Base-by-base conservation (phyloP, 2,329 filamentous ascomycete genomes). In the Xylariales sp. region DNA sequence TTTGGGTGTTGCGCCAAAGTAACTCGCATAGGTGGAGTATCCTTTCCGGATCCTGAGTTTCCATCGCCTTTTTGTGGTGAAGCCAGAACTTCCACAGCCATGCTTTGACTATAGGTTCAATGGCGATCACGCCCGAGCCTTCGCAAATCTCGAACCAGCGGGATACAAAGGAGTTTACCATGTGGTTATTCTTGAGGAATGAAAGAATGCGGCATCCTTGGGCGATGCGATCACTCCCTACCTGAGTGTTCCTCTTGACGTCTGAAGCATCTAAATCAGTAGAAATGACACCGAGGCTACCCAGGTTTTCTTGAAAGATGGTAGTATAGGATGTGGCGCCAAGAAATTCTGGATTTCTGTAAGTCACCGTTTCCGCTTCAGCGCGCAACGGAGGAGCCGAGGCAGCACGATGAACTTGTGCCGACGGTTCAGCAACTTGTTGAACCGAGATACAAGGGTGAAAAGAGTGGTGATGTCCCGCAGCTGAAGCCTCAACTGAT, bases 1-100 rank as follows among this genome's bases (percentile, higher is more conserved):
- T 57, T 40, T 60, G 45, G 1, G 60, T 62, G 25, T 64, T 63
- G 5, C 53, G 55, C 61, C 60, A 63, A 21, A 62, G 38, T 34
- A 56, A 42, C 39, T 61, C 58, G 20, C 54, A 58, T 24, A 64
- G 48, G 9, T 47, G 52, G 4, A 52, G 54, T n/a, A 62, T 50
- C 45, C 54, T 60, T 24, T 57, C 57, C 3, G 60, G 58, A 14
- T 59, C 54, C 35, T 60, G 54, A 16, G 51, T 52, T 29, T 52
- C 51, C 9, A 64, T 51, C 11, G 52, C 52, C 16, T 56, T 48
- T 2, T 48, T 51, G 15, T 61, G 53, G 20, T 56, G 45, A 9
- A 51, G 37, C 49, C 53, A 54, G 3, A 64, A 46, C 12, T 52
- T 51, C 27, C 45, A 16, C 4, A 64, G 51, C 60, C 60, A 63